A percentile compares a stretch with the other conserved stretches of the same genome.
phyloP scores from a whole-genome alignment of 306 rosid species.

The Cercis canadensis region DNA sequence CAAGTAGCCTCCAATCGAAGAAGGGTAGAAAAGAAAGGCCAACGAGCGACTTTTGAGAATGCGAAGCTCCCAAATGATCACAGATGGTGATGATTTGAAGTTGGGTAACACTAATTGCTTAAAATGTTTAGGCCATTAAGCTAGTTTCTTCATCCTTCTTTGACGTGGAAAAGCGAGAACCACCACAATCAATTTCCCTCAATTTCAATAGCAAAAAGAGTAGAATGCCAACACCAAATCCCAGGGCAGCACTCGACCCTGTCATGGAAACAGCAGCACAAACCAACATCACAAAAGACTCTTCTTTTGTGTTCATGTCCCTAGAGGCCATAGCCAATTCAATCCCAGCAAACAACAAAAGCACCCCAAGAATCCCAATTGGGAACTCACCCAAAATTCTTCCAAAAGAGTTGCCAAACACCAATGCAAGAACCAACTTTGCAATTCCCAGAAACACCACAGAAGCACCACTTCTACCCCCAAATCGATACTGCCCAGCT shows the following conservation, averaged over 20 bases:
- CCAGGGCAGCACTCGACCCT: slow-evolving; percentile 78
- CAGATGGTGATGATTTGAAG: too few relatives aligned
- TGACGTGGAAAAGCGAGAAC: slow-evolving; percentile 23
- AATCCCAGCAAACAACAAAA: slow-evolving; percentile 76
- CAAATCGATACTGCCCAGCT: slow-evolving; percentile 85
- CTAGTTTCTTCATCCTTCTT: slow-evolving; percentile 44
- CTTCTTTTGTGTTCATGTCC: slow-evolving; percentile 72
- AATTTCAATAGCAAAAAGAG: slow-evolving; percentile 59
- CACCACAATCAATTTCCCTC: slow-evolving; percentile 58
- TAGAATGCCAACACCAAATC: slow-evolving; percentile 74
- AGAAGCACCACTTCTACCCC: slow-evolving; percentile 81
- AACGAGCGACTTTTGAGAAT: too few relatives aligned
- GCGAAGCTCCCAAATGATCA: too few relatives aligned
- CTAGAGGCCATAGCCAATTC: slow-evolving; percentile 75
- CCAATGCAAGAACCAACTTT: slow-evolving; percentile 64
- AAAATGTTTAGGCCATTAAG: slow-evolving; percentile 39
- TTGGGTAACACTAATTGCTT: too few relatives aligned
- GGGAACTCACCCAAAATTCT: slow-evolving; percentile 61
- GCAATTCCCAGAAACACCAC: slow-evolving; percentile 71
- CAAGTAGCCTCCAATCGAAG: too few relatives aligned
- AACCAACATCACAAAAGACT: slow-evolving; percentile 73
- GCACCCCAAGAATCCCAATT: slow-evolving; percentile 71
- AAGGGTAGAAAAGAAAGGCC: too few relatives aligned
- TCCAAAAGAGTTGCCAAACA: slow-evolving; percentile 70
- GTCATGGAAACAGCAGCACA: slow-evolving; percentile 83